A percentile compares a stretch with the other conserved stretches of the same genome.
Evolutionary conservation across 345 rosid genomes (phyloP).

Genomic region (Gossypium longicalyx): DNA sequence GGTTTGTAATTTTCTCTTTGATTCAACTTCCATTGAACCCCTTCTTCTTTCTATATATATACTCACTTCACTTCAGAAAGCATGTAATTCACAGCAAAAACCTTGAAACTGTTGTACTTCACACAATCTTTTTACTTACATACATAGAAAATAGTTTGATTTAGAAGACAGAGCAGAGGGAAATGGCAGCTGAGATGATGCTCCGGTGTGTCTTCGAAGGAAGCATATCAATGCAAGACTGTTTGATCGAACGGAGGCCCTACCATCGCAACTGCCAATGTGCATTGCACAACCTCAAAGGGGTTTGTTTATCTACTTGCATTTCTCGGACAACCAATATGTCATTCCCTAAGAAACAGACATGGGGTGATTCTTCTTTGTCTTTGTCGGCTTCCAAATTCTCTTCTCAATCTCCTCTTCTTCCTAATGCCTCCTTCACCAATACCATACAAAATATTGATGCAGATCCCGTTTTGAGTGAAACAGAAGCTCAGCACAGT

Average conservation of each 20-base stretch:
- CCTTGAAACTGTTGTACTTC: neutral
- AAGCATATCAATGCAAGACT: constrained; percentile 18
- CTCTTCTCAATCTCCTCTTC: constrained; percentile 21
- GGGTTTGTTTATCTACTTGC: constrained; percentile 11
- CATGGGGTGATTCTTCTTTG: constrained; percentile 10
- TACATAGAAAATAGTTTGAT: neutral
- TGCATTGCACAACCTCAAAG: constrained; percentile 31
- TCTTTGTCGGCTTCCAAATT: constrained; percentile 12
- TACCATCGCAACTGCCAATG: constrained; percentile 43
- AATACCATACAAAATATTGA: neutral
- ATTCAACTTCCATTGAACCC: too few species aligned
- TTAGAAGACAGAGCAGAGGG: neutral
- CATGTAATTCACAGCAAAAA: neutral
- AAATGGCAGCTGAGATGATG: constrained; percentile 23
- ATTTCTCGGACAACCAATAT: constrained; percentile 1
- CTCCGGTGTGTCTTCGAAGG: constrained; percentile 13
- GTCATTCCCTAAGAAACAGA: constrained; percentile 19
- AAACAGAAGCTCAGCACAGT: neutral
- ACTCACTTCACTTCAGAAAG: neutral
- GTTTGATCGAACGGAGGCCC: constrained; percentile 26
- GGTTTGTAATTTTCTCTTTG: too few species aligned
- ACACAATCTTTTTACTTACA: too few species aligned
- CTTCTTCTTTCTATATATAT: too few species aligned
- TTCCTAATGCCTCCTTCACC: neutral
- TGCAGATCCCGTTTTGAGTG: neutral